These are phyloP conservation scores for Cyberlindnera suaveolens DNA, from an alignment of 805 yeast species.

Conservation along the genomic window DNA sequence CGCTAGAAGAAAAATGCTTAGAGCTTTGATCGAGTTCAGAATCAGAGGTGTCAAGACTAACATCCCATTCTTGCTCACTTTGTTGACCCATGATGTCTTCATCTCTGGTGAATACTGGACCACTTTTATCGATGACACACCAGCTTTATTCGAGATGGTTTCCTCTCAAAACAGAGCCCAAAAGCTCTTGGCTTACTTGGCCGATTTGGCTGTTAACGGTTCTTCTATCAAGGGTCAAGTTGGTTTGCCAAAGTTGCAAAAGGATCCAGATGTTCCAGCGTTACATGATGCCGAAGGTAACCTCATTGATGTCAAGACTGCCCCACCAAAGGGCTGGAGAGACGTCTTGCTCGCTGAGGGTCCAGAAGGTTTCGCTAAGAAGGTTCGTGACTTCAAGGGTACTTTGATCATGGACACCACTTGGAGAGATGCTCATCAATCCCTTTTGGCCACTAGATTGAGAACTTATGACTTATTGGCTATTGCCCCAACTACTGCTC, in stretches of 20 bases:
- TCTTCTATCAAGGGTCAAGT: slow-evolving; percentile 93
- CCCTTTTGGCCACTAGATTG: slow-evolving; percentile 93
- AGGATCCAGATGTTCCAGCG: slow-evolving; percentile 71
- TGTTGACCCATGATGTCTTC: slow-evolving; percentile 85
- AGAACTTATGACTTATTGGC: slow-evolving; percentile 88
- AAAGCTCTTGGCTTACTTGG: slow-evolving; percentile 84
- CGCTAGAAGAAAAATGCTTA: slow-evolving; percentile 94
- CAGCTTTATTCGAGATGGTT: slow-evolving; percentile 90
- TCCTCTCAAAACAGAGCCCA: slow-evolving; percentile 95
- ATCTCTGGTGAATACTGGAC: slow-evolving; percentile 92
- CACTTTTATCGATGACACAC: slow-evolving; percentile 97
- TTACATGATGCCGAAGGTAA: slow-evolving; percentile 59
- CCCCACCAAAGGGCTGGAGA: slow-evolving; percentile 83
- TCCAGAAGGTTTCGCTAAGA: slow-evolving; percentile 83
- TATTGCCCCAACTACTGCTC: slow-evolving; percentile 91
- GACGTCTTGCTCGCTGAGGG: slow-evolving; percentile 78
- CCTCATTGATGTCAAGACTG: slow-evolving; percentile 48
- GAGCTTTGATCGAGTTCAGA: slow-evolving; percentile 95
- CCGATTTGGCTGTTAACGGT: slow-evolving; percentile 93
- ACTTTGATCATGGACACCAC: slow-evolving; percentile 96
- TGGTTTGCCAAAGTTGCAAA: slow-evolving; percentile 78
- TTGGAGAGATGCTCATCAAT: slow-evolving; percentile 99
- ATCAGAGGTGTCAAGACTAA: slow-evolving; percentile 98
- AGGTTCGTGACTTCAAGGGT: slow-evolving; percentile 79
- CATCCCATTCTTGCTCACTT: slow-evolving; percentile 89